Conservation (phyloP, 805 yeast species). For the Torulaspora quercuum region DNA sequence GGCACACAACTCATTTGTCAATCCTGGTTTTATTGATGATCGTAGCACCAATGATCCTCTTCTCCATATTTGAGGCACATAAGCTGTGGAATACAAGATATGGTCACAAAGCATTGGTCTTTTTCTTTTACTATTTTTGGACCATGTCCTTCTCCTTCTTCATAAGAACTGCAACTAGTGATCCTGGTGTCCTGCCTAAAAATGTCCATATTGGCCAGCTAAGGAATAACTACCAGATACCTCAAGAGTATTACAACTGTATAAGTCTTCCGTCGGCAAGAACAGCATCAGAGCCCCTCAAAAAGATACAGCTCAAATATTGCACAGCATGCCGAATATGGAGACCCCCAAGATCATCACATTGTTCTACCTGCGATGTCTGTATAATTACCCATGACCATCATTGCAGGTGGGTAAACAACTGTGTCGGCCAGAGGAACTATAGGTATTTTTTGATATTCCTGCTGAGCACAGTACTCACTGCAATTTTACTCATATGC, state of each 20-base stretch:
- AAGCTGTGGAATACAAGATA: slow-evolving; percentile 23
- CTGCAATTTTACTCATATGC: slow-evolving; percentile 30
- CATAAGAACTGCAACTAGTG: slow-evolving; percentile 53
- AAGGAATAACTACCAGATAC: slow-evolving; percentile 40
- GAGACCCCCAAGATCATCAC: slow-evolving; percentile 75
- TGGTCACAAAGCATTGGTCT: slow-evolving; percentile 37
- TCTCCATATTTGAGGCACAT: slow-evolving; percentile 45
- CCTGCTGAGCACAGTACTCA: slow-evolving; percentile 39
- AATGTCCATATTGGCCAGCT: slow-evolving; percentile 53
- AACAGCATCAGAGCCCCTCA: slow-evolving; percentile 11
- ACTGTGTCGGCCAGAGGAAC: slow-evolving; percentile 73
- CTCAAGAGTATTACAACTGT: slow-evolving; percentile 55
- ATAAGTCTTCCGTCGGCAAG: slow-evolving; percentile 47
- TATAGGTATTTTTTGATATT: slow-evolving; percentile 59
- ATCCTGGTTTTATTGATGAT: slow-evolving; percentile 37
- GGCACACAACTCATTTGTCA: slow-evolving; percentile 40
- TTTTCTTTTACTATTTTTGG: slow-evolving; percentile 61
- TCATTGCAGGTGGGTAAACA: slow-evolving; percentile 67
- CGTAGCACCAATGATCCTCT: slow-evolving; percentile 51
- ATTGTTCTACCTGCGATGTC: slow-evolving; percentile 64
- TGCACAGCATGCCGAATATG: slow-evolving; percentile 66
- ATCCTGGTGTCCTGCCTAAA: slow-evolving; percentile 69
- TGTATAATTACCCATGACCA: slow-evolving; percentile 67
- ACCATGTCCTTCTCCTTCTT: slow-evolving; percentile 46
- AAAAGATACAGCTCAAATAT: slow-evolving; percentile 53